phyloP scores from a whole-genome alignment of 495 filamentous ascomycete genomes.

The Alectoria sarmentosa region DNA sequence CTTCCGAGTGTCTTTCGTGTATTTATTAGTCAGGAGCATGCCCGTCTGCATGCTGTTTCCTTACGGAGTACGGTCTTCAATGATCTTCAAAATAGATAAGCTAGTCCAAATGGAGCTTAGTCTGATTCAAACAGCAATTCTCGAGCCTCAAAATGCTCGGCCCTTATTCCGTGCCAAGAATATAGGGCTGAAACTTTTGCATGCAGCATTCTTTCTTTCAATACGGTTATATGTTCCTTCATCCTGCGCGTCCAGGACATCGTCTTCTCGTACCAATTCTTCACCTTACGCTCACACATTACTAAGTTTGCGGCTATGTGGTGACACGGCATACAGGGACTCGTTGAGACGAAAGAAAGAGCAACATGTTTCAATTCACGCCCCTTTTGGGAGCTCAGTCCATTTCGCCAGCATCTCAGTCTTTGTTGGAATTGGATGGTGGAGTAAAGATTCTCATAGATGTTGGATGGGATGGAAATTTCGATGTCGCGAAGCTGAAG shows the following conservation, averaged over 20 bases:
- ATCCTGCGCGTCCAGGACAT: background rate
- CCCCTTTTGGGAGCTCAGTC: slow-evolving; percentile 87
- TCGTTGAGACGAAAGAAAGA: background rate
- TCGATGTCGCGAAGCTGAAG: slow-evolving; percentile 70
- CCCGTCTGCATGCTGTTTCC: too few relatives aligned
- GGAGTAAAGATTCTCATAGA: slow-evolving; percentile 92
- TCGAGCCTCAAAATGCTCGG: background rate
- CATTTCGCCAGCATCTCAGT: slow-evolving; percentile 80
- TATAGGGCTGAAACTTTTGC: background rate
- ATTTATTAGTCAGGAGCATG: too few relatives aligned
- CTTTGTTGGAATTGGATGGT: slow-evolving; percentile 90
- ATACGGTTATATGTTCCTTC: background rate
- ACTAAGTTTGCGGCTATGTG: background rate
- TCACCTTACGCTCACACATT: background rate
- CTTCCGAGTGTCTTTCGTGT: too few relatives aligned
- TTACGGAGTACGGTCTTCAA: too few relatives aligned
- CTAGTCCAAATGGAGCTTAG: too few relatives aligned
- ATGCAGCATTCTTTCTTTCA: background rate
- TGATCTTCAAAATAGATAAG: too few relatives aligned
- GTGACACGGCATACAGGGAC: background rate
- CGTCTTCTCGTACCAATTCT: background rate
- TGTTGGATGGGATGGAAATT: slow-evolving; percentile 91
- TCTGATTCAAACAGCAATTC: too few relatives aligned
- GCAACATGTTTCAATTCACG: slow-evolving; percentile 87
- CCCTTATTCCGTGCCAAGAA: background rate